Evolutionary conservation across 768 basidiomycete species (phyloP).

Genomic region (Collybiopsis luxurians): DNA sequence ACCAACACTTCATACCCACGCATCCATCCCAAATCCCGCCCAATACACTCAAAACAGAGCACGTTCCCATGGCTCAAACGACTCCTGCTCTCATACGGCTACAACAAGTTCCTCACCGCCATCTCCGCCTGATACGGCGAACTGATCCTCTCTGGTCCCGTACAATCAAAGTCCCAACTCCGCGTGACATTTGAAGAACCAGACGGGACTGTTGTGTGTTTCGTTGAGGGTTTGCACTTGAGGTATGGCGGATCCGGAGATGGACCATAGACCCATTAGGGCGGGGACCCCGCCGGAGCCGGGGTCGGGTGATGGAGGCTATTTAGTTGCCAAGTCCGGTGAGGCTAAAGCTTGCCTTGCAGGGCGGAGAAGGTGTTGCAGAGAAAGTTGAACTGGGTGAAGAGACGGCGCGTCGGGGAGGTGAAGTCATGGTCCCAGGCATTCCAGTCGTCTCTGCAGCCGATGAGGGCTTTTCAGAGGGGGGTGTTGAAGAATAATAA

Average conservation of each 20-base stretch:
- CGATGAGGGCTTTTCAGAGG: conserved; percentile 71
- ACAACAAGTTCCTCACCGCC: conserved; percentile 69
- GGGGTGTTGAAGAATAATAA: conserved; percentile 90
- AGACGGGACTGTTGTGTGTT: conserved; percentile 62
- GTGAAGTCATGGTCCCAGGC: conserved; percentile 93
- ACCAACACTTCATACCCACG: conserved; percentile 85
- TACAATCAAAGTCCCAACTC: conserved; percentile 67
- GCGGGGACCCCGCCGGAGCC: conserved; percentile 81
- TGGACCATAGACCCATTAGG: conserved; percentile 88
- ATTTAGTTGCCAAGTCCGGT: conserved; percentile 88
- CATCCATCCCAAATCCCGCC: conserved; percentile 56
- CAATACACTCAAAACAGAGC: conserved; percentile 84
- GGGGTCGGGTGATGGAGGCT: conserved; percentile 66
- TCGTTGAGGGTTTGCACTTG: conserved; percentile 58
- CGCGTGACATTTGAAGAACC: conserved; percentile 79
- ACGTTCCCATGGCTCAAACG: conserved; percentile 64
- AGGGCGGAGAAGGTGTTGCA: conserved; percentile 67
- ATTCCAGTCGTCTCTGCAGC: conserved; percentile 90
- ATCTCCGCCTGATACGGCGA: conserved; percentile 68
- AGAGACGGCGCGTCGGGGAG: conserved; percentile 65
- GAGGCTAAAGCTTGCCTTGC: conserved; percentile 86
- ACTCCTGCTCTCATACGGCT: conserved; percentile 77
- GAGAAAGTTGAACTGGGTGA: conserved; percentile 72
- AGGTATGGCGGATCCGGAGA: conserved; percentile 61
- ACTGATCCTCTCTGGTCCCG: conserved; percentile 62